phyloP scores from a whole-genome alignment of 2,329 filamentous ascomycete species.

The Trichophyton benhamiae region DNA sequence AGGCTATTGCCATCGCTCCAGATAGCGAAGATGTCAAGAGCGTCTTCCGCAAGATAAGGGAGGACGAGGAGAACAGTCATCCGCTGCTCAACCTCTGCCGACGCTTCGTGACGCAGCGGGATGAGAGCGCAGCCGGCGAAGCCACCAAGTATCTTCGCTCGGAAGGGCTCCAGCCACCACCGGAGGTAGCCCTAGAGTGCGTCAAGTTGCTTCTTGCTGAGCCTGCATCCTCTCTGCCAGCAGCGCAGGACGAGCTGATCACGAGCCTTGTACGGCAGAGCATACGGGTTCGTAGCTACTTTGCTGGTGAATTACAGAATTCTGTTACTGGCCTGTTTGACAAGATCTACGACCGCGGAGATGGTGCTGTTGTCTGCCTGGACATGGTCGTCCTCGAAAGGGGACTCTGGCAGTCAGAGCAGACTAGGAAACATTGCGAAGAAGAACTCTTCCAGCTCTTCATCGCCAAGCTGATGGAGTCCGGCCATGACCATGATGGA shows the following conservation, averaged over 20 bases:
- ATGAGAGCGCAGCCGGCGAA: slow-evolving; percentile 35
- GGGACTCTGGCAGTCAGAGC: slow-evolving; percentile 35
- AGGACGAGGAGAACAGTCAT: slow-evolving; percentile 32
- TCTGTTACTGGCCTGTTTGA: slow-evolving; percentile 39
- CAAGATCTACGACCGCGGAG: slow-evolving; percentile 37
- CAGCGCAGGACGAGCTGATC: slow-evolving; percentile 36
- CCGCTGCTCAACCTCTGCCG: slow-evolving; percentile 34
- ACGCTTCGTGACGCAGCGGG: slow-evolving; percentile 30
- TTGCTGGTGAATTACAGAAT: slow-evolving; percentile 31
- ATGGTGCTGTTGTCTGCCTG: slow-evolving; percentile 36
- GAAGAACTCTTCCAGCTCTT: slow-evolving; percentile 48
- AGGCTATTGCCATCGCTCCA: slow-evolving; percentile 37
- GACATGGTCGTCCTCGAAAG: slow-evolving; percentile 36
- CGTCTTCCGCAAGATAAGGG: slow-evolving; percentile 34
- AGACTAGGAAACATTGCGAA: slow-evolving; percentile 33
- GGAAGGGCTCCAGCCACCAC: slow-evolving; percentile 33
- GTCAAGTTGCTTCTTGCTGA: slow-evolving; percentile 32
- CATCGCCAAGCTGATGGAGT: slow-evolving; percentile 81
- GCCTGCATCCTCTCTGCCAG: slow-evolving; percentile 25
- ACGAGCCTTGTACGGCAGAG: slow-evolving; percentile 35
- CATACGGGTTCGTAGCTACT: slow-evolving; percentile 30
- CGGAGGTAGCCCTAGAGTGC: slow-evolving; percentile 32
- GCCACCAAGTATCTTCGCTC: slow-evolving; percentile 32
- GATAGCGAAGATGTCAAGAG: slow-evolving; percentile 35
- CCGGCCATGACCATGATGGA: slow-evolving; percentile 60